Base-by-base conservation (phyloP, 805 yeast genomes). In the Kluyveromyces wickerhamii region DNA sequence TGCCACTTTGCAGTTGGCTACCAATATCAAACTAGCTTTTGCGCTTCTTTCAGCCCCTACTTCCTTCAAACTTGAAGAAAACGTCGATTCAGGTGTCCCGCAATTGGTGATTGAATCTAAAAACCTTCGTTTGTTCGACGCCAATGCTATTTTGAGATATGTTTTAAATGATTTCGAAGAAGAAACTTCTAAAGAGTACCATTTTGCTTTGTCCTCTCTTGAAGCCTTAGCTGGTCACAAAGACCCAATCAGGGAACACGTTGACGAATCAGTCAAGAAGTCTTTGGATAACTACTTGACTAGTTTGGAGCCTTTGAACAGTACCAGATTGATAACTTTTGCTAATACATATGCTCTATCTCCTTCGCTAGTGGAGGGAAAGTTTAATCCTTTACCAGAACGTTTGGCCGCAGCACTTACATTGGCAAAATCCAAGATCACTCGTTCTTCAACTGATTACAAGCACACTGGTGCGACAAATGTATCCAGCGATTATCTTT, bases 91-190 rank as follows among this genome's bases (percentile, higher is more conserved):
- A 10, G 21, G 52, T 7, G 48, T 44, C 32, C 42, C 56, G 24
- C 52, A 49, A 34, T 44, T 61, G 28, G 39, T 41, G 4, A 45
- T 51, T n/a, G 60, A 55, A 4, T 40, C 45, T 17, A 49, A 47
- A n/a, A 39, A 43, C 2, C 52, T 60, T 21, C 71, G 69, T 45
- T 64, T 81, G 41, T 59, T 66, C 38, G 85, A 80, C 54, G 66
- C 84, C 14, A 78, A 80, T 51, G 77, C 92, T 14, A 75, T 80
- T 34, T 77, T 80, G 41, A 75, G 77, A 54, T 81, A 74, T 48
- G 59, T 77, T 41, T 63, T 74, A 24, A 55, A 62, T 15, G 77
- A 74, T 42, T 77, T 74, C 41, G 37, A 57, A 5, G 46, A 34
- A 7, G 49, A 59, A 18, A 42, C 49, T 9, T 51, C 62, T 11